These are phyloP conservation scores for Simmondsia chinensis DNA, from an alignment of 148 eudicot species.

Conservation along the genomic window DNA sequence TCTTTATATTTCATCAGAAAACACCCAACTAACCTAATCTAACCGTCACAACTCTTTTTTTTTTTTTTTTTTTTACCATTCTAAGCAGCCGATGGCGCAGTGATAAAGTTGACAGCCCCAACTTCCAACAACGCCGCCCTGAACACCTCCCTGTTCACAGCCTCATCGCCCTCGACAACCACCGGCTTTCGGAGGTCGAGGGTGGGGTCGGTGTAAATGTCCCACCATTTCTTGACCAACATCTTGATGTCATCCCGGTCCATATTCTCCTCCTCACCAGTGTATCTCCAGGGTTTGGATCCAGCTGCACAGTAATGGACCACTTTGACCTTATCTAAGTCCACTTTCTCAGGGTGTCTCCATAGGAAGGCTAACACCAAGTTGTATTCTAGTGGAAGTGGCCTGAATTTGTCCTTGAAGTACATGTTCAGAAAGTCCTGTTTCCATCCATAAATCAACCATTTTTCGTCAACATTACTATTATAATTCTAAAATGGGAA, in stretches of 20 bases:
- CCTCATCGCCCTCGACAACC: background rate
- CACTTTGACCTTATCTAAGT: conserved; percentile 27
- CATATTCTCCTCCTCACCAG: conserved; percentile 31
- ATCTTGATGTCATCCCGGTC: conserved; percentile 36
- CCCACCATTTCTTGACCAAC: conserved; percentile 40
- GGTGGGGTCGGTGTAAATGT: conserved; percentile 19
- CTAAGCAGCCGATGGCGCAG: conserved; percentile 42
- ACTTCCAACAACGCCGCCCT: conserved; percentile 25
- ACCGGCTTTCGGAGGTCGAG: conserved; percentile 12
- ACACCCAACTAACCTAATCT: too few species aligned
- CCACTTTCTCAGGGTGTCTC: conserved; percentile 36
- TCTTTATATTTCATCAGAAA: too few species aligned
- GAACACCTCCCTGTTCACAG: conserved; percentile 17
- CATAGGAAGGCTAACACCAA: conserved; percentile 32
- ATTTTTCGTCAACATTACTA: too few species aligned
- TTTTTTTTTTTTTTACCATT: too few species aligned
- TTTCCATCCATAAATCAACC: too few species aligned
- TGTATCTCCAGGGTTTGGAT: conserved; percentile 37
- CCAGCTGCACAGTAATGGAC: conserved; percentile 40
- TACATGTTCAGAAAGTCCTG: conserved; percentile 41
- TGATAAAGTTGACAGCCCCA: conserved; percentile 15
- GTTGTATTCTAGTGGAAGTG: conserved; percentile 31
- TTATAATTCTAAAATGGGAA: too few species aligned
- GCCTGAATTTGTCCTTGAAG: conserved; percentile 32
- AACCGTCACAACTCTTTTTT: too few species aligned